A percentile compares a stretch with the other conserved stretches of the same genome.
Evolutionary conservation across 352 stramenopile species (phyloP).

Genomic region (Albugo laibachii): DNA sequence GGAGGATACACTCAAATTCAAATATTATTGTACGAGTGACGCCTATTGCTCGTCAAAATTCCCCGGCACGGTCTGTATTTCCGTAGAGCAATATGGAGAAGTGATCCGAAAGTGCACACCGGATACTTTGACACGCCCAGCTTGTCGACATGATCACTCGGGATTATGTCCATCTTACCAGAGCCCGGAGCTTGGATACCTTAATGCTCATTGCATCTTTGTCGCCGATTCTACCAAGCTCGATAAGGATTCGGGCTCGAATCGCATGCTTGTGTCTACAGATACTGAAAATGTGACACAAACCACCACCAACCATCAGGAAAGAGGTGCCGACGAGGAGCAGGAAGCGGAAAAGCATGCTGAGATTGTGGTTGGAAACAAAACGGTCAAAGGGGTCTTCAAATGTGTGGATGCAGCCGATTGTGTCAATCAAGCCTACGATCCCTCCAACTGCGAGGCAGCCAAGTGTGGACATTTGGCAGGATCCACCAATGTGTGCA

Average conservation of each 20-base stretch:
- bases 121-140: constrained; percentile 47
- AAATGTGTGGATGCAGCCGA: constrained; percentile 33
- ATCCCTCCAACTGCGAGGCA: constrained; percentile 13
- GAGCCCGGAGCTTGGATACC: constrained; percentile 35
- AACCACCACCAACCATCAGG: neutral
- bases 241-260: neutral
- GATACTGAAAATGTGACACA: neutral
- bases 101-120: constrained; percentile 62
- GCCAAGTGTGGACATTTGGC: constrained; percentile 15
- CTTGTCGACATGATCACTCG: constrained; percentile 43
- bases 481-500: constrained; percentile 19
- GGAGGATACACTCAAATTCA: constrained; percentile 13
- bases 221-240: neutral
- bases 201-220: constrained; percentile 73
- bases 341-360: constrained; percentile 20
- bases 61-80: constrained; percentile 50
- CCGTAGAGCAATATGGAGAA: constrained; percentile 54
- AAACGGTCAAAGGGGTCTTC: constrained; percentile 30
- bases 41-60: constrained; percentile 46
- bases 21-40: constrained; percentile 37
- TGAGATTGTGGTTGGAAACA: constrained; percentile 29
- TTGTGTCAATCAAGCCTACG: constrained; percentile 28
- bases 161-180: constrained; percentile 69
- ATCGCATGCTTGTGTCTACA: neutral
- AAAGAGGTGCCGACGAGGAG: neutral